phyloP scores from a whole-genome alignment of 768 basidiomycete species.

The Lentinula edodes region DNA sequence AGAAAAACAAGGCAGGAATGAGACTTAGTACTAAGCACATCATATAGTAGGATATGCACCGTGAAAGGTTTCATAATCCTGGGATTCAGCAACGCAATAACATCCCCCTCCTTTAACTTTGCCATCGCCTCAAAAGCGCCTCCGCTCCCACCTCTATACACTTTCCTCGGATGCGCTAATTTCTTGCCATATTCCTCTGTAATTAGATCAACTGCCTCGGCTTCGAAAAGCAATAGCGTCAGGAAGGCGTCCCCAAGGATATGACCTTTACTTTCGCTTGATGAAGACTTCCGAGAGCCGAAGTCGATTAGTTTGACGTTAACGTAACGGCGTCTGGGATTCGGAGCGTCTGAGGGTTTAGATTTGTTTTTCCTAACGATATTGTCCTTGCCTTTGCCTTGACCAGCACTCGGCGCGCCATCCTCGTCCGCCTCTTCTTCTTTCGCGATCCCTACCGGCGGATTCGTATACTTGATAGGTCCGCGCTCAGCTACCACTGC shows the following conservation, averaged over 20 bases:
- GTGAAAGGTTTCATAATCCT: conserved; percentile 81
- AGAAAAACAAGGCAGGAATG: not conserved
- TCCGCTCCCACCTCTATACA: conserved; percentile 84
- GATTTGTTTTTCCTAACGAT: conserved; percentile 27
- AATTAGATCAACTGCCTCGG: conserved; percentile 63
- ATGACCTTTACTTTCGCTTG: conserved; percentile 48
- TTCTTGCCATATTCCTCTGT: conserved; percentile 45
- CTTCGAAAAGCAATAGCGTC: conserved; percentile 82
- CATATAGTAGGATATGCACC: conserved; percentile 29
- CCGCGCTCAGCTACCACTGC: conserved; percentile 93
- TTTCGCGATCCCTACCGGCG: conserved; percentile 51
- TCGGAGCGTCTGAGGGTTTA: conserved; percentile 25
- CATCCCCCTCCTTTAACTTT: conserved; percentile 83
- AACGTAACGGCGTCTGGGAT: conserved; percentile 70
- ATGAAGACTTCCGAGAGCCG: conserved; percentile 53
- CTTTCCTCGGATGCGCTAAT: conserved; percentile 44
- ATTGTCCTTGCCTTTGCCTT: conserved; percentile 29
- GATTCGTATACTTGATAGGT: conserved; percentile 65
- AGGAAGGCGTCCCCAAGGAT: conserved; percentile 82
- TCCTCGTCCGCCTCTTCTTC: conserved; percentile 43
- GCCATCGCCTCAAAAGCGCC: conserved; percentile 90
- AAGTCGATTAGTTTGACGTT: conserved; percentile 83
- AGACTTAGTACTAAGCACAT: not conserved
- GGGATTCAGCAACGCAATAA: conserved; percentile 87
- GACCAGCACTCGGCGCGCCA: conserved; percentile 16